phyloP scores from a whole-genome alignment of 2,329 filamentous ascomycete species.

The Madurella mycetomatis region DNA sequence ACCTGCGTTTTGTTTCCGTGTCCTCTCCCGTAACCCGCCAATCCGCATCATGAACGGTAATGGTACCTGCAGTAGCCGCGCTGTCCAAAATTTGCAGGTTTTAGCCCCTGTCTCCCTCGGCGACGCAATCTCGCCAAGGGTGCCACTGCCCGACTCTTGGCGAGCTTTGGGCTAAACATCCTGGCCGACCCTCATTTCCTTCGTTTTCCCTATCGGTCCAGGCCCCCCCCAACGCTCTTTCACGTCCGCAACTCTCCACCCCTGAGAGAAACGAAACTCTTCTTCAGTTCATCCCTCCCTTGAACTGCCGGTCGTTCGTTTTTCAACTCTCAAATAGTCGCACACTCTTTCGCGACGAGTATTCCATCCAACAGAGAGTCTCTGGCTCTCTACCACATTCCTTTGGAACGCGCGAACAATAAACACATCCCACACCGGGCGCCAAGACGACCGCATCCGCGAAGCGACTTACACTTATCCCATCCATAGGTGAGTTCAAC shows the following conservation, averaged over 20 bases:
- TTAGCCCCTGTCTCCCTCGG: not conserved
- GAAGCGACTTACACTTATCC: constrained; percentile 1
- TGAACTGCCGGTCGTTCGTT: constrained; percentile 25
- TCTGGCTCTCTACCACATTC: constrained; percentile 52
- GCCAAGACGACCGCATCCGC: constrained; percentile 9
- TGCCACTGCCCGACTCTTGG: constrained; percentile 15
- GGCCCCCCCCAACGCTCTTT: constrained; percentile 15
- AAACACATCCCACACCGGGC: constrained; percentile 11
- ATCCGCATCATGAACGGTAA: constrained; percentile 1
- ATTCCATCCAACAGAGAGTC: constrained; percentile 50
- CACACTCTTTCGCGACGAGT: constrained; percentile 18
- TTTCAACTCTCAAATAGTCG: constrained; percentile 4
- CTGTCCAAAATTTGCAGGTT: constrained; percentile 15
- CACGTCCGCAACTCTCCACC: constrained; percentile 11
- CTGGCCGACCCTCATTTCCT: constrained; percentile 24
- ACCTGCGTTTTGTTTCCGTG: not conserved
- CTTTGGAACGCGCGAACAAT: constrained; percentile 37
- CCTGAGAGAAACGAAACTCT: constrained; percentile 10
- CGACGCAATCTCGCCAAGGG: constrained; percentile 25
- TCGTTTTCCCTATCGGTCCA: constrained; percentile 19
- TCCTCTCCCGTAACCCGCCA: not conserved
- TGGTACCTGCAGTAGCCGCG: constrained; percentile 24
- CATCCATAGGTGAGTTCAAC: constrained; percentile 18
- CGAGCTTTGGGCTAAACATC: constrained; percentile 14
- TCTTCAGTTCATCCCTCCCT: constrained; percentile 24